phyloP scores from a whole-genome alignment of 2,329 filamentous ascomycete genomes.

The Xylariaceae sp. region DNA sequence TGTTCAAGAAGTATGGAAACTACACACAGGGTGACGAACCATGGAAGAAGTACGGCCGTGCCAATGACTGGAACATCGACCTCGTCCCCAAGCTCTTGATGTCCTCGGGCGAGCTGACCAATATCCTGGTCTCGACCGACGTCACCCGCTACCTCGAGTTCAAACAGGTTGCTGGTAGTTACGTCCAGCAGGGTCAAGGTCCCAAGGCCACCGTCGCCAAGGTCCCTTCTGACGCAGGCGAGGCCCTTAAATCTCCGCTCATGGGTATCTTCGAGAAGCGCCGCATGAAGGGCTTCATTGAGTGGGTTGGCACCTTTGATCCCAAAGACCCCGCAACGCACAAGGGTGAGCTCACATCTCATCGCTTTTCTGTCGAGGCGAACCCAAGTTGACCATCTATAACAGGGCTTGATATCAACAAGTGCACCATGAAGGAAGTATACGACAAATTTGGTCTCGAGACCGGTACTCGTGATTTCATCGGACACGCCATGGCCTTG shows the following conservation, averaged over 20 bases:
- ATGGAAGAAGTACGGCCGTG: conserved; percentile 95
- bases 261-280: conserved; percentile 99
- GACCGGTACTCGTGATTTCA: conserved; percentile 83
- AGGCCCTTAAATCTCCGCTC: conserved; percentile 86
- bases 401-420: conserved; percentile 72
- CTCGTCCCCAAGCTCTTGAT: conserved; percentile 97
- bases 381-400: neutral
- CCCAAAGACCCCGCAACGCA: conserved; percentile 77
- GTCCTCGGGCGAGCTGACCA: conserved; percentile 96
- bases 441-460: conserved; percentile 98
- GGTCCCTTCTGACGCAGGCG: conserved; percentile 87
- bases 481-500: conserved; percentile 97
- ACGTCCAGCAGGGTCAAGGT: conserved; percentile 83
- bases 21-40: conserved; percentile 75
- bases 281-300: conserved; percentile 91
- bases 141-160: conserved; percentile 87
- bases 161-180: conserved; percentile 93
- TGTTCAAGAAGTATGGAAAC: conserved; percentile 97
- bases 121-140: conserved; percentile 96
- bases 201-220: conserved; percentile 89
- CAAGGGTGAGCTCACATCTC: conserved; percentile 63
- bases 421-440: conserved; percentile 92
- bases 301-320: conserved; percentile 90
- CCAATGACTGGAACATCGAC: conserved; percentile 99
- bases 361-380: neutral